Conservation (phyloP, 768 basidiomycete genomes). For the Russula sp. region DNA sequence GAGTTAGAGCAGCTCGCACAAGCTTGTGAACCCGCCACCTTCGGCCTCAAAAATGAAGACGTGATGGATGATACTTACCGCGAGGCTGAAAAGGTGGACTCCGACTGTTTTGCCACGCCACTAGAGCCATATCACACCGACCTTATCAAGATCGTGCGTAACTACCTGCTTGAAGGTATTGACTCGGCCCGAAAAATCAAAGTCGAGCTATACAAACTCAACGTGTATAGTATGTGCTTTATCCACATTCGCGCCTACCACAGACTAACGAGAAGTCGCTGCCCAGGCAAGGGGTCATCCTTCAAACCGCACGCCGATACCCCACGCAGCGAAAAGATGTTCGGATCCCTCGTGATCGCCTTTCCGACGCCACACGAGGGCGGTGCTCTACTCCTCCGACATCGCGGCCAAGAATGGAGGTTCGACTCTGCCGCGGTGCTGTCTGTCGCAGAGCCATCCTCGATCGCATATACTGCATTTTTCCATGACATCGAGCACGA, state of each 20-base stretch:
- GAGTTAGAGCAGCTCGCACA: background rate
- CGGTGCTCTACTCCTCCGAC: conserved; percentile 37
- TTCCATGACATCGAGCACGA: conserved; percentile 44
- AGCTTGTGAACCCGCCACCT: background rate
- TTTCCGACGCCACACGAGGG: conserved; percentile 37
- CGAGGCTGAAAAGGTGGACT: conserved; percentile 1
- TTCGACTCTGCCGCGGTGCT: conserved; percentile 28
- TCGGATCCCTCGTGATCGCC: background rate
- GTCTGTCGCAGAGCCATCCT: conserved; percentile 10
- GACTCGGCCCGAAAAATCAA: background rate
- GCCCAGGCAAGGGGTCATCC: background rate
- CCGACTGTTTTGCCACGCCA: background rate
- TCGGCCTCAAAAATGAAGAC: background rate
- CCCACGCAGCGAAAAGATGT: background rate
- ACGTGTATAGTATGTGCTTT: background rate
- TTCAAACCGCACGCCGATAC: background rate
- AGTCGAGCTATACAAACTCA: background rate
- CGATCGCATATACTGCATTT: conserved; percentile 38
- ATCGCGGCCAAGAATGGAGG: conserved; percentile 28
- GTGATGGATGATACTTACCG: background rate
- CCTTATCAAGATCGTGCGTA: background rate
- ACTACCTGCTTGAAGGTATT: background rate
- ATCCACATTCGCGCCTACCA: background rate
- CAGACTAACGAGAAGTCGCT: no score
- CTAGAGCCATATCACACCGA: background rate